phyloP scores from a whole-genome alignment of 2,329 filamentous ascomycete genomes.

The Claviceps citrina region DNA sequence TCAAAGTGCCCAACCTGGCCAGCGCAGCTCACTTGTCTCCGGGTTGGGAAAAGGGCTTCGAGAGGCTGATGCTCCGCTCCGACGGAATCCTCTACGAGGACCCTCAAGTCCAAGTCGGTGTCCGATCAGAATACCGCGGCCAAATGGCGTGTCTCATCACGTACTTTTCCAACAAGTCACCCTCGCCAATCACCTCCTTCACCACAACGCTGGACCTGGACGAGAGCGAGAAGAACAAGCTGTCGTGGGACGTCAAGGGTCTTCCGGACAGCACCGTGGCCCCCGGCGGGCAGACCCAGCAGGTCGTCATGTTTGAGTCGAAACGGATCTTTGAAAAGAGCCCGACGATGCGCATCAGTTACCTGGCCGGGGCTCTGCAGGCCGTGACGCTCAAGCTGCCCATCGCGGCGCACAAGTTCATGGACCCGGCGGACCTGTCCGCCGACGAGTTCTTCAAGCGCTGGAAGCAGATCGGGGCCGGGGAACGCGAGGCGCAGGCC shows the following conservation, averaged over 20 bases:
- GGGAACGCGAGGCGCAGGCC: constrained; percentile 70
- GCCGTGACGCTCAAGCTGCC: constrained; percentile 84
- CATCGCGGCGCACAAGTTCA: constrained; percentile 83
- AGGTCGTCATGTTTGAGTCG: constrained; percentile 89
- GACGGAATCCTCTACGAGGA: constrained; percentile 94
- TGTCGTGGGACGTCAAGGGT: constrained; percentile 78
- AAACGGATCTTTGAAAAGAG: constrained; percentile 66
- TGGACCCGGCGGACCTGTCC: constrained; percentile 76
- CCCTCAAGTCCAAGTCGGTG: constrained; percentile 77
- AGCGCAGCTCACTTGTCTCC: constrained; percentile 86
- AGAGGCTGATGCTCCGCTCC: constrained; percentile 59
- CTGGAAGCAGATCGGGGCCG: constrained; percentile 94
- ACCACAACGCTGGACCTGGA: constrained; percentile 87
- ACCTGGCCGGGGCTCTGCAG: constrained; percentile 84
- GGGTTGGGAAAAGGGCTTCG: constrained; percentile 85
- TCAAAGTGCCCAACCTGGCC: constrained; percentile 68
- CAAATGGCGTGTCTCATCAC: constrained; percentile 90
- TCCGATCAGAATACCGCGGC: constrained; percentile 88
- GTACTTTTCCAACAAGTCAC: constrained; percentile 91
- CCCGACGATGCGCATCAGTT: constrained; percentile 86
- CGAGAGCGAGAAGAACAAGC: constrained; percentile 42
- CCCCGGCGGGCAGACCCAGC: constrained; percentile 66
- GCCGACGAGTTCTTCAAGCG: constrained; percentile 96
- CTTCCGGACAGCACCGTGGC: constrained; percentile 70
- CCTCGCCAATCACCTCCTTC: constrained; percentile 72